These are phyloP conservation scores for Avena eriantha DNA, from an alignment of 176 grass and related monocot genomes.

Conservation along the genomic window DNA sequence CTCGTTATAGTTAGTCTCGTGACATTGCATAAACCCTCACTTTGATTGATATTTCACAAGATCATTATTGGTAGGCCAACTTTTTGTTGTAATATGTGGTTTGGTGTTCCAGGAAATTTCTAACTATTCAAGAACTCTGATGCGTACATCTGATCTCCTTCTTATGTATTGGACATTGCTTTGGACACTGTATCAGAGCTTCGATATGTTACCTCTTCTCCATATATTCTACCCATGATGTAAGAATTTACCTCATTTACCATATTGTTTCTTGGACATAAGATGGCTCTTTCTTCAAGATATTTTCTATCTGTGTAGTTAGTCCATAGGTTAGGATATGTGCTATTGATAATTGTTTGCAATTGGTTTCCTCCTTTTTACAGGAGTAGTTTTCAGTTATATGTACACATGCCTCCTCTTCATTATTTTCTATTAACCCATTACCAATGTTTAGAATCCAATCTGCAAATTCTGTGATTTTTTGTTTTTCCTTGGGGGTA, in stretches of 20 bases:
- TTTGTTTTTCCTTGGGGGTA: neutral
- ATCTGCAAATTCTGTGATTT: neutral
- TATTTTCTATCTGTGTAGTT: neutral
- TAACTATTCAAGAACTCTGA: neutral
- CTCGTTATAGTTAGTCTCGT: no score
- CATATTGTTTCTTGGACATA: neutral
- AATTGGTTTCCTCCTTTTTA: neutral
- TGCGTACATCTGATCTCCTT: neutral
- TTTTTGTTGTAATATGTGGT: neutral
- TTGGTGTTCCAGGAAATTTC: neutral
- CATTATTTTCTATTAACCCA: neutral
- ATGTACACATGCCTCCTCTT: neutral
- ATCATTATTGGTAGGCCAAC: neutral
- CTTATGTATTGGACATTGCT: neutral
- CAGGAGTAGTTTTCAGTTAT: neutral
- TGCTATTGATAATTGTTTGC: neutral
- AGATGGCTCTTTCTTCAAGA: neutral
- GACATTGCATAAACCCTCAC: no score
- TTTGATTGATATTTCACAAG: no score
- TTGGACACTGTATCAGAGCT: neutral
- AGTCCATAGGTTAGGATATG: neutral
- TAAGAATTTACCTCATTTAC: constrained; percentile 17
- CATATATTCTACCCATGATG: neutral
- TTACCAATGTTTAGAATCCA: constrained; percentile 31
- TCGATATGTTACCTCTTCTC: neutral